Base-by-base conservation (phyloP, 805 yeast genomes). In the Starmera quercuum region DNA sequence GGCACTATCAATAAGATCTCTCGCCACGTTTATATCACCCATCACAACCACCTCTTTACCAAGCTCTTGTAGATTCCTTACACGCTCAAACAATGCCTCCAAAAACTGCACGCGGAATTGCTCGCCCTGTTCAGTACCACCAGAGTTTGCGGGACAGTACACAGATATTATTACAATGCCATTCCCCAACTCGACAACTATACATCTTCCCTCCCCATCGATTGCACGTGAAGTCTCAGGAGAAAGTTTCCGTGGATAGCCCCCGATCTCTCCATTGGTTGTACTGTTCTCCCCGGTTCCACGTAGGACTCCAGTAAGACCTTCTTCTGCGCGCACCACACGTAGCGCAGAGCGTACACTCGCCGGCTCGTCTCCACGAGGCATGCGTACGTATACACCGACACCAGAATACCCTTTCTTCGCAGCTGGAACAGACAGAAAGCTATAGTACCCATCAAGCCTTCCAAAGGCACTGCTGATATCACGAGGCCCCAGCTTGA, bases 331-430 rank as follows among this genome's bases (percentile, higher is more conserved):
- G 42, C 72, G 75, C 3, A 71, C 32, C 1, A 86, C 85, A 3
- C 66, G 58, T 18, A 87, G 51, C 3, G 66, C 52, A 14, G 53
- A 49, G 33, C 46, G 52, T 3, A 60, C 35, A 16, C 41, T 29
- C 1, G 55, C 50, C 0, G 70, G 54, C 18, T 79, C 83, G 9
- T 54, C 56, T 1, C 56, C 58, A 1, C 49, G 45, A 1, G 80
- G 75, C 3, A 63, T 56, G 30, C 87, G 60, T 2, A 84, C 68
- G 58, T 84, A 90, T 3, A 90, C 71, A 0, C 88, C 95, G 1
- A 90, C 97, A 0, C 98, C 98, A 36, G 90, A 74, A 53, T 92
- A 92, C 0, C 97, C 97, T 49, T 77, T 83, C 51, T 76, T 83
- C 3, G 51, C 37, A 9, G 52, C 54, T 0, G 96, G 95, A 10